Percentiles rank a stretch among this genome's conserved stretches.
Evolutionary conservation across 2,329 filamentous ascomycete species (phyloP).

Genomic region (Scedosporium dehoogii): DNA sequence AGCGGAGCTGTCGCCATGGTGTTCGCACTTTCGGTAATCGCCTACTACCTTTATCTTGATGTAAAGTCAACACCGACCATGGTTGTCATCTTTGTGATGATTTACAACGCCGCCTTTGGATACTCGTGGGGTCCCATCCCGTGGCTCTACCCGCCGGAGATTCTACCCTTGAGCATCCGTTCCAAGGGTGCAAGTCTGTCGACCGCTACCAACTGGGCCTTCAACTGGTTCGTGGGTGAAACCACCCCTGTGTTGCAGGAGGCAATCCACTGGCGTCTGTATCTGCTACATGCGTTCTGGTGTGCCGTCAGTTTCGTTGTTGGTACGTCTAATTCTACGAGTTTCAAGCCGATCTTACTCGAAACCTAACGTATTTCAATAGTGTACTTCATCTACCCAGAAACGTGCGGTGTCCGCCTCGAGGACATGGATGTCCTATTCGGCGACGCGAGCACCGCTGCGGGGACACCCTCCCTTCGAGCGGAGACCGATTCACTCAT

Average conservation of each 20-base stretch:
- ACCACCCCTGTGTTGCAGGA: slow-evolving; percentile 91
- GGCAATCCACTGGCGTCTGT: slow-evolving; percentile 85
- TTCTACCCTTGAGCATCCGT: slow-evolving; percentile 88
- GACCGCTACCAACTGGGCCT: slow-evolving; percentile 95
- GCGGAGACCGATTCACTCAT: slow-evolving; percentile 74
- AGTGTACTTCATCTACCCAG: slow-evolving; percentile 98
- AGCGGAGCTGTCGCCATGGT: slow-evolving; percentile 86
- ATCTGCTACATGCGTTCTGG: slow-evolving; percentile 93
- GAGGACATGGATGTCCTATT: slow-evolving; percentile 97
- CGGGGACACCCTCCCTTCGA: slow-evolving; percentile 64
- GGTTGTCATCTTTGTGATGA: slow-evolving; percentile 92
- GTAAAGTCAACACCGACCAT: slow-evolving; percentile 66
- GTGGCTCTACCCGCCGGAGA: slow-evolving; percentile 98
- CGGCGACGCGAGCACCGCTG: slow-evolving; percentile 79
- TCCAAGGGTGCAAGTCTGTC: slow-evolving; percentile 95
- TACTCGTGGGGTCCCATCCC: slow-evolving; percentile 94
- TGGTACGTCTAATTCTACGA: slow-evolving; percentile 50
- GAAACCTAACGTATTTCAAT: slow-evolving; percentile 4
- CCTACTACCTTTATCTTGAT: slow-evolving; percentile 90
- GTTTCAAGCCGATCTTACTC: neutral
- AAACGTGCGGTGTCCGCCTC: slow-evolving; percentile 87
- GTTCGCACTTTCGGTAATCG: slow-evolving; percentile 77
- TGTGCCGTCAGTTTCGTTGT: slow-evolving; percentile 92
- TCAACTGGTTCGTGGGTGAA: slow-evolving; percentile 95
- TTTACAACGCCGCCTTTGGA: slow-evolving; percentile 95